phyloP scores from a whole-genome alignment of 306 rosid genomes.

The barrel medic (Medicago truncatula) region DNA sequence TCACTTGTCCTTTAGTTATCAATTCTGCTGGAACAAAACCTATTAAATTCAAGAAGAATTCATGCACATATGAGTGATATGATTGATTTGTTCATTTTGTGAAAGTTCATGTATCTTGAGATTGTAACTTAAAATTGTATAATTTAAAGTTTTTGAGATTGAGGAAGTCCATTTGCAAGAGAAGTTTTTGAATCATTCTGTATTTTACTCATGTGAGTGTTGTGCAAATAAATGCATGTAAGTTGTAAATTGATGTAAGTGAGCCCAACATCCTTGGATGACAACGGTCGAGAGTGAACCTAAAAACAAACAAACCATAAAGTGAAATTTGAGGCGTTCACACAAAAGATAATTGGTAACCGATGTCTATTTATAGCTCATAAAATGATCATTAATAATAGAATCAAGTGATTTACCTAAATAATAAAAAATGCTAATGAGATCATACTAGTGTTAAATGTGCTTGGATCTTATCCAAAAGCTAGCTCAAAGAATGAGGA shows the following conservation, averaged over 20 bases:
- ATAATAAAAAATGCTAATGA: too few species aligned
- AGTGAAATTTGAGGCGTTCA: background rate
- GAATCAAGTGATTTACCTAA: too few species aligned
- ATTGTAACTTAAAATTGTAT: slow-evolving; percentile 34
- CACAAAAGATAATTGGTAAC: background rate
- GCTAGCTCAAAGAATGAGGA: too few species aligned
- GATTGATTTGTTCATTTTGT: slow-evolving; percentile 24
- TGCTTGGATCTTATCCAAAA: too few species aligned
- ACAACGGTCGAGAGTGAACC: background rate
- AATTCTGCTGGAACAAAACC: slow-evolving; percentile 67
- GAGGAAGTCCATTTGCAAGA: slow-evolving; percentile 28
- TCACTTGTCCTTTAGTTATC: slow-evolving; percentile 70
- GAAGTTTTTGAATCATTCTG: slow-evolving; percentile 13
- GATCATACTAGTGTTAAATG: too few species aligned
- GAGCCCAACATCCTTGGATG: background rate
- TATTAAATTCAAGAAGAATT: slow-evolving; percentile 64
- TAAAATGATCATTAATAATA: too few species aligned
- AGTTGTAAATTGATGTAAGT: background rate
- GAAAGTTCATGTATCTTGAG: slow-evolving; percentile 4
- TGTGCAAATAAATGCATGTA: slow-evolving; percentile 45
- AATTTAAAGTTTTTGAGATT: slow-evolving; percentile 27
- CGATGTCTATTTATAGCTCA: background rate
- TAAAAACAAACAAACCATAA: background rate
- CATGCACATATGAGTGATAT: slow-evolving; percentile 69
- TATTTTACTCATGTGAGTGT: slow-evolving; percentile 32